Evolutionary conservation across 2,329 filamentous ascomycete species (phyloP), one percentile per base, ranked within the genome.

Genomic region (Xylariaceae sp.): DNA sequence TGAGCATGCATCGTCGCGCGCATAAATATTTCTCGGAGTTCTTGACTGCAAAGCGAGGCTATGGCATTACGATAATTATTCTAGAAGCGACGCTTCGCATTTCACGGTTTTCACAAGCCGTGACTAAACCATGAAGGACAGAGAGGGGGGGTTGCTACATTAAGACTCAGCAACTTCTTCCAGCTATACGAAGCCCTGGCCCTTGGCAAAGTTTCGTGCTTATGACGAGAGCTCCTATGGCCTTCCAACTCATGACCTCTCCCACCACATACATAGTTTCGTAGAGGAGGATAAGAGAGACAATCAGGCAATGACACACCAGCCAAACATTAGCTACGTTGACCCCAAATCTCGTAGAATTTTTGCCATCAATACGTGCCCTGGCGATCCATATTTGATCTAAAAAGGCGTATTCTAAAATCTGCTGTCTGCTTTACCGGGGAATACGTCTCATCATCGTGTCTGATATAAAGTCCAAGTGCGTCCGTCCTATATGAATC

Each of bases 1-100:
- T 2, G 69, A 67, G 40, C 66, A 71, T 29, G 53, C 48, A 5
- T 39, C 53, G 11, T 3, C 51, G 6, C 23, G 28, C 9, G 24
- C 45, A 17, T 36, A 36, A n/a, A n/a, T n/a, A n/a, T n/a, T n/a
- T n/a, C n/a, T n/a, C n/a, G n/a, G 14, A 44, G 28, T 21, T 23
- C 40, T 44, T 62, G 40, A 60, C 24, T 46, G 4, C 1, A n/a
- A 17, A 17, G 17, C 17, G 23, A 31, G 14, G n/a, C 26, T 8
- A 49, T 40, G 7, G 14, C 16, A 16, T 31, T 29, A 34, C 44
- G 40, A 29, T 46, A 9, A 5, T 21, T 21, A 29, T 36, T 4
- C 5, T 12, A 5, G 41, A n/a, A 21, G 24, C 12, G n/a, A 45
- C n/a, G 3, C 4, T 17, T 21, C n/a, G 16, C 6, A 8, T 4